Evolutionary conservation across 305 asterid genomes (phyloP), one percentile per base, ranked within the genome.

Genomic region (Fraxinus latifolia): DNA sequence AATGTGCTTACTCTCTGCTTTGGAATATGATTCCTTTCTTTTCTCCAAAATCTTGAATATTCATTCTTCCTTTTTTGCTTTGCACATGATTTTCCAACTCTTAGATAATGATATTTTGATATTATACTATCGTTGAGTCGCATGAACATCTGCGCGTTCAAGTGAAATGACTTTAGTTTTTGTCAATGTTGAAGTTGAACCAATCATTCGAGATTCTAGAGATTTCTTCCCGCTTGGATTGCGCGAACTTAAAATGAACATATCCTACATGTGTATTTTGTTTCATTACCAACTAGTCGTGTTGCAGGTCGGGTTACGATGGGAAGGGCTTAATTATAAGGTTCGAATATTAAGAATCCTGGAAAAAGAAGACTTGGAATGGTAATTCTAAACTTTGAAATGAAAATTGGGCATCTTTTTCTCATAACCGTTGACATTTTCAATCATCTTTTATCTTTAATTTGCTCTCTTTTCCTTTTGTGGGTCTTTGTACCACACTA

Each of bases 381-480:
- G 74, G 74, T 68, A 68, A 68, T 68, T 14, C 37, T 68, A 9
- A 68, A 68, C 17, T 68, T 68, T 68, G 36, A 68, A 67, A 68
- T 29, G 17, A 23, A 67, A 68, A 68, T 68, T 68, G 74, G 5
- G 67, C 74, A 77, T 86, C 90, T 87, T 87, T 89, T 44, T 68
- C 84, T 70, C 83, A 76, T 65, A 78, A 80, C 88, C 93, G 98
- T 92, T 94, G 97, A 94, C 97, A 87, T 88, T 82, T 53, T 67
- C 74, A 11, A 68, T 68, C 74, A 68, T 68, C 74, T 68, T 68
- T 82, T 76, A 53, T 17, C 17, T 75, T 58, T 17, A 17, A 4
- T 37, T 1, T 82, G 32, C 71, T 74, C 42, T 83, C 67, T 77
- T 68, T 68, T 68, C 74, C 74, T 25, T 68, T 68, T 81, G 80